Evolutionary conservation across 164 flowering plant genomes (phyloP), one percentile per base, ranked within the genome.

Genomic region (Nymphaea thermarum): DNA sequence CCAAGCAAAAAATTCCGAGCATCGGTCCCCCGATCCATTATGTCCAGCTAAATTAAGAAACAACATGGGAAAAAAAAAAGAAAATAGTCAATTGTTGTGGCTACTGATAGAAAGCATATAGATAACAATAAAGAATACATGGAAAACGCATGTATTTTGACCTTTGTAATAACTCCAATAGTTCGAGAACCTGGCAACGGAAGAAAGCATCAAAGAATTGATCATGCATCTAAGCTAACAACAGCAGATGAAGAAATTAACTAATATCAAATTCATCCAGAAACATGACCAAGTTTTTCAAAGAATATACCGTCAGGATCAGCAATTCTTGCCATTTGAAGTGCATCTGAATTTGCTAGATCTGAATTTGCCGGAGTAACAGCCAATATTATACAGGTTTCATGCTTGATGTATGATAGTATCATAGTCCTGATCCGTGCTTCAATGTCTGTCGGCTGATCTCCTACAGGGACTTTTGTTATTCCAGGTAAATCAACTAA

Each of bases 401-500:
- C 72, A 64, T 73, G 77, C 51, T 79, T 79, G 73, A 79, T 76
- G 55, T 79, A 79, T 17, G 81, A 79, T 44, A 79, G 47, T 73
- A 79, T 79, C 81, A 79, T 79, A 8, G 81, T 79, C 74, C 81
- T 79, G 44, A 79, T 79, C 61, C 76, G 73, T 11, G 77, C 75
- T 62, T 79, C 81, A 25, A 79, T 79, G 67, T 79, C 81, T 65
- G 73, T 65, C 64, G 81, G 81, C 75, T 79, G 81, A 66, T 76
- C 77, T 44, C 81, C 81, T 61, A 79, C 81, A 7, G 81, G 81
- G 60, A 79, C 81, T 62, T 79, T 79, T 62, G 81, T 79, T 73
- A 79, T 76, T 45, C 81, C 81, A 65, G 81, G 81, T 61, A 79
- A 79, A 70, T 79, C 81, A 51, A 79, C 81, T 70, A 79, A 72